Conservation (phyloP, 305 asterid species). For the Fraxinus ornus region DNA sequence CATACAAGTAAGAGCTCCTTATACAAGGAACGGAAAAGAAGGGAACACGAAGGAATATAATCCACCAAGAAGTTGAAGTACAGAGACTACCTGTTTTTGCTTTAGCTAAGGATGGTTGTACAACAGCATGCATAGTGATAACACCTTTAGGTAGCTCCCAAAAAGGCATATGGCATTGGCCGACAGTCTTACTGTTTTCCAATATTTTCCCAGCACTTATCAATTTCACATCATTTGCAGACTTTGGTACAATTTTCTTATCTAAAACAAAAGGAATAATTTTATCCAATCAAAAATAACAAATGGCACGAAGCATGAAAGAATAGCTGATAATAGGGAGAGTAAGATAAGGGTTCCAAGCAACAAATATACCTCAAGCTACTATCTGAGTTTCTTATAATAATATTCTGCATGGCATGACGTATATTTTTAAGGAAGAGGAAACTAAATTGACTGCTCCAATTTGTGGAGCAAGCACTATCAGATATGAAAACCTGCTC, state of each 20-base stretch:
- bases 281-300: slow-evolving; percentile 18
- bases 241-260: slow-evolving; percentile 74
- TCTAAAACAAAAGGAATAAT: slow-evolving; percentile 39
- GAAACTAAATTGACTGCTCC: background rate
- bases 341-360: background rate
- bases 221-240: slow-evolving; percentile 78
- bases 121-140: slow-evolving; percentile 94
- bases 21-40: background rate
- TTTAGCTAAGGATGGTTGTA: slow-evolving; percentile 70
- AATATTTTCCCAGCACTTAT: slow-evolving; percentile 78
- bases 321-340: slow-evolving; percentile 4
- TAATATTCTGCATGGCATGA: background rate
- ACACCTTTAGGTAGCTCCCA: slow-evolving; percentile 75
- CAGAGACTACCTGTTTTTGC: slow-evolving; percentile 62
- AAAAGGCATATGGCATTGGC: slow-evolving; percentile 81
- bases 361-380: background rate
- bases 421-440: background rate
- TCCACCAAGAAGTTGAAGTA: slow-evolving; percentile 1
- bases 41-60: background rate
- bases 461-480: background rate
- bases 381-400: background rate
- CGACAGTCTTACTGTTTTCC: slow-evolving; percentile 84
- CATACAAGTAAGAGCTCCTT: background rate
- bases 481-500: background rate
- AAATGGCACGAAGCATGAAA: slow-evolving; percentile 3